A percentile compares a stretch with the other conserved stretches of the same genome.
phyloP scores from a whole-genome alignment of 106 monocot genomes.

The Xerophyta viscosa region DNA sequence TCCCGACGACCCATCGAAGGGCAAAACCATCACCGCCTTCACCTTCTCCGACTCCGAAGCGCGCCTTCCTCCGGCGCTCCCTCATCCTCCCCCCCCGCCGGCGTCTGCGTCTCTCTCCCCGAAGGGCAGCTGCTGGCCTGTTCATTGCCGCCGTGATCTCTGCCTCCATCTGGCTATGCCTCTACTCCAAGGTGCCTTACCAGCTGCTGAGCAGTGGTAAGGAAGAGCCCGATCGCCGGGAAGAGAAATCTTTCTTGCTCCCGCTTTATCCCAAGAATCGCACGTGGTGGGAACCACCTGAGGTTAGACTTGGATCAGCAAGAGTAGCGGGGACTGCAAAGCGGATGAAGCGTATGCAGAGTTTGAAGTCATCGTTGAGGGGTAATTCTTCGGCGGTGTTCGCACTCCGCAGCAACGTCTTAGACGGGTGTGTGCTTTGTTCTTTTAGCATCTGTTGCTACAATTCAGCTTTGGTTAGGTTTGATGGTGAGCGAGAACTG shows the following conservation, averaged over 20 bases:
- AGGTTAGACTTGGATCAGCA: constrained; percentile 10
- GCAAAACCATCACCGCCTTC: constrained; percentile 27
- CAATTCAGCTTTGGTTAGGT: neutral
- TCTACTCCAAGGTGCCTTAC: constrained; percentile 15
- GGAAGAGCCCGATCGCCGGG: constrained; percentile 5
- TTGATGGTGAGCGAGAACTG: too few relatives aligned
- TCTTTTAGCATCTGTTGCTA: neutral
- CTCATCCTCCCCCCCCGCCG: neutral
- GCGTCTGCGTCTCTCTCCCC: constrained; percentile 1
- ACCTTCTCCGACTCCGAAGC: constrained; percentile 4
- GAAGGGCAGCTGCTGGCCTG: constrained; percentile 7
- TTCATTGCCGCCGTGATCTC: constrained; percentile 14
- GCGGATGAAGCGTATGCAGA: neutral
- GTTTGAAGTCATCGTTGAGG: neutral
- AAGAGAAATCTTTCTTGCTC: constrained; percentile 18
- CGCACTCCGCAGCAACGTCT: constrained; percentile 24
- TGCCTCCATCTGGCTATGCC: constrained; percentile 12
- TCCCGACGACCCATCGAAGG: constrained; percentile 23
- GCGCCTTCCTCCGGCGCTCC: neutral
- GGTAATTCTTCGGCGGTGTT: constrained; percentile 16
- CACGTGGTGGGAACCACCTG: neutral
- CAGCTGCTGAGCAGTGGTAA: constrained; percentile 9
- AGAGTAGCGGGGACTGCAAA: neutral
- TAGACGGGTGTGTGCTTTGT: constrained; percentile 19
- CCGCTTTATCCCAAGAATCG: constrained; percentile 34